A percentile compares a stretch with the other conserved stretches of the same genome.
Evolutionary conservation across 176 grass and related monocot species (phyloP).

Genomic region (Aegilops sharonensis): DNA sequence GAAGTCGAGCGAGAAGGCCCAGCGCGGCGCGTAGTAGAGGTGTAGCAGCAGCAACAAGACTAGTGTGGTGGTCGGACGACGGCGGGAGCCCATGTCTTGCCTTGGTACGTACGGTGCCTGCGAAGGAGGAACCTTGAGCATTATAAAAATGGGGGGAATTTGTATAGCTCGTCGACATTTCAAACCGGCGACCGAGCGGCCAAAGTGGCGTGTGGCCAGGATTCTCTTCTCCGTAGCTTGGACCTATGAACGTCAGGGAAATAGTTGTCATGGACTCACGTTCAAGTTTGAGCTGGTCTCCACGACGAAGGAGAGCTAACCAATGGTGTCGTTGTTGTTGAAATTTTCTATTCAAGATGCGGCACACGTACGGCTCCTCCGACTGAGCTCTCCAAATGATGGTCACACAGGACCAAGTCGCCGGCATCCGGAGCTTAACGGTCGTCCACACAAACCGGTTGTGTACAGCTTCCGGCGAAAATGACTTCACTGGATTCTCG

Average conservation of each 20-base stretch:
- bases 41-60: background rate
- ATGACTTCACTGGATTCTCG: too few species aligned
- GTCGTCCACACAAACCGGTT: too few species aligned
- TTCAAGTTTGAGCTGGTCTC: too few species aligned
- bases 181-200: background rate
- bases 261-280: too few species aligned
- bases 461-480: too few species aligned
- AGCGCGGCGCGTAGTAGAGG: background rate
- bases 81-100: background rate
- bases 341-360: background rate
- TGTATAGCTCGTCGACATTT: background rate
- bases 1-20: background rate
- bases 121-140: background rate
- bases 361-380: background rate
- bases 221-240: background rate
- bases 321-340: background rate
- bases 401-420: background rate
- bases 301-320: background rate
- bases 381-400: background rate
- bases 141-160: background rate
- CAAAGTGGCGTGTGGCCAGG: too few species aligned
- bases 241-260: background rate
- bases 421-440: background rate
- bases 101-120: background rate
- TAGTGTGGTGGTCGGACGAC: background rate